These are phyloP conservation scores for Scorias spongiosa DNA, from an alignment of 2,329 filamentous ascomycete genomes.

Conservation along the genomic window DNA sequence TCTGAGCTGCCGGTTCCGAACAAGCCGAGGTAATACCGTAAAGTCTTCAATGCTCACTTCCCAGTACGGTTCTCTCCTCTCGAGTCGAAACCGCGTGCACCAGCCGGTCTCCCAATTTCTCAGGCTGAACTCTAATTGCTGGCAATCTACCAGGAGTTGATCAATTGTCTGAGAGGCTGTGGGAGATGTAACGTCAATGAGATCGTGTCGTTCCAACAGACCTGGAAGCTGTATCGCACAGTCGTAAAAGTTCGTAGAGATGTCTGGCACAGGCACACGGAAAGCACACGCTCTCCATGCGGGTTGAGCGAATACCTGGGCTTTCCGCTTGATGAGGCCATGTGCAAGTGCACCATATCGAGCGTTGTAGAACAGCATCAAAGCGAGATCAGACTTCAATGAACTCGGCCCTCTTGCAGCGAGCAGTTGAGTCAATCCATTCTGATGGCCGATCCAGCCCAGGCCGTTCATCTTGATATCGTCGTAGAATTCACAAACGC, in stretches of 20 bases:
- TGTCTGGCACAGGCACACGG: slow-evolving; percentile 10
- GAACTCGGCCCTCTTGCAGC: slow-evolving; percentile 14
- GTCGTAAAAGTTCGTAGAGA: slow-evolving; percentile 15
- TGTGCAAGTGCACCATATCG: slow-evolving; percentile 13
- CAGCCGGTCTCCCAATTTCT: slow-evolving; percentile 12
- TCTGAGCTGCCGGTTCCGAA: slow-evolving; percentile 12
- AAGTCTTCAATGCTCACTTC: slow-evolving; percentile 12
- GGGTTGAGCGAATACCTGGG: slow-evolving; percentile 12
- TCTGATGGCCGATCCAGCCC: slow-evolving; percentile 16
- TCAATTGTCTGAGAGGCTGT: slow-evolving; percentile 5
- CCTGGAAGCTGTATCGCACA: slow-evolving; percentile 15
- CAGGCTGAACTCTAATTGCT: slow-evolving; percentile 9
- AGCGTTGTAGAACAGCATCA: slow-evolving; percentile 15
- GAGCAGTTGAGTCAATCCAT: slow-evolving; percentile 15
- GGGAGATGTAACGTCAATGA: slow-evolving; percentile 4
- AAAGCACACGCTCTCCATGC: slow-evolving; percentile 15
- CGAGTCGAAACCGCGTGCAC: slow-evolving; percentile 4
- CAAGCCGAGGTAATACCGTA: slow-evolving; percentile 9
- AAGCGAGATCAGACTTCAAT: slow-evolving; percentile 10
- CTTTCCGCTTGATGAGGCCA: slow-evolving; percentile 14
- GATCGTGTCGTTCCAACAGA: slow-evolving; percentile 13
- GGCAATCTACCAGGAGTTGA: slow-evolving; percentile 8
- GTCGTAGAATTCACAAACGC: slow-evolving; percentile 18
- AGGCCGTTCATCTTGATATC: slow-evolving; percentile 14
- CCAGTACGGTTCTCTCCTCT: slow-evolving; percentile 4